Evolutionary conservation across 305 asterid species (phyloP).

Genomic region (Solanum hybrid): DNA sequence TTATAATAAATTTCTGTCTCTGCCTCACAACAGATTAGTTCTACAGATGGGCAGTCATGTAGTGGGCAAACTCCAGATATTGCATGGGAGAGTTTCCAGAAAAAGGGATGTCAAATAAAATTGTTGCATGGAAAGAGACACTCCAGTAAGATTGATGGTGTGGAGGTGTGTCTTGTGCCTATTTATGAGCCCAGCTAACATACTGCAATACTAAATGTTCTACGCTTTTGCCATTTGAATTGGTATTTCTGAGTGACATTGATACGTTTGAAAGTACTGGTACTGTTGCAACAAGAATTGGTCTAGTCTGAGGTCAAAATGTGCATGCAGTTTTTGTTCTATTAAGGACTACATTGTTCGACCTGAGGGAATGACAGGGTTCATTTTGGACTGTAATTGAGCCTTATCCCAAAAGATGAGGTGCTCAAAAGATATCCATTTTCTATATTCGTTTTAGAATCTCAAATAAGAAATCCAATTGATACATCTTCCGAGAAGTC

Average conservation of each 20-base stretch:
- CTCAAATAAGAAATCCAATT: background rate
- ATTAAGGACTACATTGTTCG: background rate
- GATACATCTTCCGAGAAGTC: background rate
- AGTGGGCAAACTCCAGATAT: conserved; percentile 89
- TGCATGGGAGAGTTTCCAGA: conserved; percentile 82
- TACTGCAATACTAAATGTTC: background rate
- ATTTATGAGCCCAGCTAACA: background rate
- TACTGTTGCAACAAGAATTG: background rate
- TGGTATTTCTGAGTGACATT: background rate
- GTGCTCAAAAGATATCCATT: background rate
- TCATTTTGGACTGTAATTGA: background rate
- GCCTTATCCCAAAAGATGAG: background rate
- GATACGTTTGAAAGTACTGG: background rate
- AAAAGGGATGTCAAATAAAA: conserved; percentile 54
- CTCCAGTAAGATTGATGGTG: conserved; percentile 81
- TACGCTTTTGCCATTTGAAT: background rate
- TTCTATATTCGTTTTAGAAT: background rate
- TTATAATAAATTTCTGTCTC: conserved; percentile 1
- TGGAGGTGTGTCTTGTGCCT: conserved; percentile 45
- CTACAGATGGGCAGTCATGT: conserved; percentile 69
- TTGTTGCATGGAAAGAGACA: conserved; percentile 70
- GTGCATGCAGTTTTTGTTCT: background rate
- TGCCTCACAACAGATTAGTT: conserved; percentile 47
- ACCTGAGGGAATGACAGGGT: background rate
- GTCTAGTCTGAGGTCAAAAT: background rate